Percentiles rank a stretch among this genome's conserved stretches.
These are phyloP conservation scores for Globisporangium middletonii DNA, from an alignment of 352 stramenopile species.

Conservation along the genomic window DNA sequence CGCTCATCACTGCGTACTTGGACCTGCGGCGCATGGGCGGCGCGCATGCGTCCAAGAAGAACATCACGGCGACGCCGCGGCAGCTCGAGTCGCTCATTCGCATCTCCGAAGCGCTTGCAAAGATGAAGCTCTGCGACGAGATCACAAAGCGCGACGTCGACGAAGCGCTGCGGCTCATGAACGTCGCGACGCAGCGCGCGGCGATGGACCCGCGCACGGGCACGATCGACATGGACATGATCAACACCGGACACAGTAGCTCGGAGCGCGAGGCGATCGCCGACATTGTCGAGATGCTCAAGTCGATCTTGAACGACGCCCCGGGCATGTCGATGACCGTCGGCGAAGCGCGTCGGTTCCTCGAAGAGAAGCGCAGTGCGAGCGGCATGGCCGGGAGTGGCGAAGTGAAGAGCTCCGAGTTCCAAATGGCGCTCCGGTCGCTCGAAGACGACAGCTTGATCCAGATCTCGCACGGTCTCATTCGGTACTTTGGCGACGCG, in stretches of 20 bases:
- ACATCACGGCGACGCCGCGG: slow-evolving; percentile 97
- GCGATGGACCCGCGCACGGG: slow-evolving; percentile 97
- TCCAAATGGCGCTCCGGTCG: slow-evolving; percentile 83
- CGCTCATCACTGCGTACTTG: slow-evolving; percentile 93
- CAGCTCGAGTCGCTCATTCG: slow-evolving; percentile 98
- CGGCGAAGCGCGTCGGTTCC: slow-evolving; percentile 74
- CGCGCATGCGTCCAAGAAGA: slow-evolving; percentile 76
- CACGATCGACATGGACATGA: slow-evolving; percentile 99
- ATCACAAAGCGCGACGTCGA: slow-evolving; percentile 84
- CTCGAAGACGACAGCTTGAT: slow-evolving; percentile 92
- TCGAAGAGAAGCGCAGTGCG: slow-evolving; percentile 81
- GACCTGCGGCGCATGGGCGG: slow-evolving; percentile 79
- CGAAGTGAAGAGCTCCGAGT: slow-evolving; percentile 77
- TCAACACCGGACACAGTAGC: slow-evolving; percentile 92
- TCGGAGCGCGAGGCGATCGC: slow-evolving; percentile 82
- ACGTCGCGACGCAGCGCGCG: slow-evolving; percentile 94
- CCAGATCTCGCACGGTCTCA: slow-evolving; percentile 88
- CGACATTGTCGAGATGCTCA: slow-evolving; percentile 50
- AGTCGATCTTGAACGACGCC: slow-evolving; percentile 46
- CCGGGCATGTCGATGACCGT: slow-evolving; percentile 74
- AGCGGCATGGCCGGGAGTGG: slow-evolving; percentile 20
- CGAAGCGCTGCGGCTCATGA: slow-evolving; percentile 97
- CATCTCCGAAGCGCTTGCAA: slow-evolving; percentile 95
- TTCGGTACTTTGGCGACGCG: slow-evolving; percentile 65
- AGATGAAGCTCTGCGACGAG: slow-evolving; percentile 87